Conservation (phyloP, 805 yeast genomes). For the Yueomyces sp. region DNA sequence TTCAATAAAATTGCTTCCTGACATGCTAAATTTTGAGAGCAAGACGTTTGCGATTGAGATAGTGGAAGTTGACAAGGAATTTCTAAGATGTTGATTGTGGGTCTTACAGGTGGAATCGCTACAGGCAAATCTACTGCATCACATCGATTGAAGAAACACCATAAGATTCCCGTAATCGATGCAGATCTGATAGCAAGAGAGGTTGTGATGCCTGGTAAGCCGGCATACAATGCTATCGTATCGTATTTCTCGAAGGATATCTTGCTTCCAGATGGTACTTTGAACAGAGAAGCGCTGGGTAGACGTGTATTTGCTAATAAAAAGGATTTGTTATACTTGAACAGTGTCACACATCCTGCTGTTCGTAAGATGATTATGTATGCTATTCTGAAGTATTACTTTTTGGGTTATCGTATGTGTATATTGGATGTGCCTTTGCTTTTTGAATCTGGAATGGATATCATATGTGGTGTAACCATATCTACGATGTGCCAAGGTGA, state of each 20-base stretch:
- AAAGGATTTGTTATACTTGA: slow-evolving; percentile 44
- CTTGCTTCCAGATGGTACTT: slow-evolving; percentile 27
- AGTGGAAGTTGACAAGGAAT: no score
- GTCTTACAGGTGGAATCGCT: slow-evolving; percentile 96
- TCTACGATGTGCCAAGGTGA: slow-evolving; percentile 51
- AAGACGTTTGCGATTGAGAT: no score
- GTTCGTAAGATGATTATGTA: slow-evolving; percentile 49
- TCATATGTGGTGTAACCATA: slow-evolving; percentile 55
- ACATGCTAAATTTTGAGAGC: no score
- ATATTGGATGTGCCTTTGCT: slow-evolving; percentile 82
- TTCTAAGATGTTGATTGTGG: slow-evolving; percentile 69
- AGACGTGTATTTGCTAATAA: slow-evolving; percentile 60
- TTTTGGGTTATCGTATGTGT: slow-evolving; percentile 44
- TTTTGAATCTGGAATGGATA: slow-evolving; percentile 65
- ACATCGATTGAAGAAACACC: slow-evolving; percentile 33
- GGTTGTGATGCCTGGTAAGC: slow-evolving; percentile 68
- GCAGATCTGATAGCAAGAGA: slow-evolving; percentile 85
- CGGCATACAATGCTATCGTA: slow-evolving; percentile 57
- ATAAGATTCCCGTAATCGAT: slow-evolving; percentile 55
- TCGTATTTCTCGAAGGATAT: slow-evolving; percentile 42
- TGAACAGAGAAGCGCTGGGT: slow-evolving; percentile 66
- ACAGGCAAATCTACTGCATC: slow-evolving; percentile 95
- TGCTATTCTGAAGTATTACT: slow-evolving; percentile 44
- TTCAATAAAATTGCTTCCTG: no score
- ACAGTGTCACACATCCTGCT: slow-evolving; percentile 78